These are phyloP conservation scores for Suillus americanus DNA, from an alignment of 768 basidiomycete genomes.

Conservation along the genomic window DNA sequence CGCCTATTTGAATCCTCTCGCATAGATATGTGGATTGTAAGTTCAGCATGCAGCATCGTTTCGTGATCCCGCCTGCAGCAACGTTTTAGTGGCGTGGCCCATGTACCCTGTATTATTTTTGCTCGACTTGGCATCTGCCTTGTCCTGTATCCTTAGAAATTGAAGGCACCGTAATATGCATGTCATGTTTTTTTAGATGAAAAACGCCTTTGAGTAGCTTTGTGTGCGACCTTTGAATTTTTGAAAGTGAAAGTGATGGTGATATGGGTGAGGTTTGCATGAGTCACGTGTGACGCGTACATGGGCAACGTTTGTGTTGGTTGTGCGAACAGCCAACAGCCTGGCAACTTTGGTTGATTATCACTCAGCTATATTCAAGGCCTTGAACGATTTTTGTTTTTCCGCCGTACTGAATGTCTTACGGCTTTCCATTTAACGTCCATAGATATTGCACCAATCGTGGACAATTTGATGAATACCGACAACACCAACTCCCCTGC, in stretches of 20 bases:
- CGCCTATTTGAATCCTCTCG: background rate
- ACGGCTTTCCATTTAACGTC: slow-evolving; percentile 1
- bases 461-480: slow-evolving; percentile 9
- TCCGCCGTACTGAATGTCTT: background rate
- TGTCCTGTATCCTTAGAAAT: background rate
- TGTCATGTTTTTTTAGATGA: background rate
- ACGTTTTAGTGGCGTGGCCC: background rate
- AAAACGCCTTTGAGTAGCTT: background rate
- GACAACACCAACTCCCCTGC: slow-evolving; percentile 26
- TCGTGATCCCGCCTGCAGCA: slow-evolving; percentile 1
- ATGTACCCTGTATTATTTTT: slow-evolving; percentile 1
- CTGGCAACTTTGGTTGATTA: slow-evolving; percentile 4
- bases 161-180: background rate
- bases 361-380: background rate
- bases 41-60: background rate
- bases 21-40: background rate
- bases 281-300: slow-evolving; percentile 33
- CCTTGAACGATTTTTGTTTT: background rate
- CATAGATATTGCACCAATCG: slow-evolving; percentile 2
- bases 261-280: background rate
- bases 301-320: slow-evolving; percentile 19
- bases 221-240: background rate
- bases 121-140: background rate
- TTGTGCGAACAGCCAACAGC: slow-evolving; percentile 5
- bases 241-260: background rate